Conservation (phyloP, 306 rosid species). For the Trifolium pratense region DNA sequence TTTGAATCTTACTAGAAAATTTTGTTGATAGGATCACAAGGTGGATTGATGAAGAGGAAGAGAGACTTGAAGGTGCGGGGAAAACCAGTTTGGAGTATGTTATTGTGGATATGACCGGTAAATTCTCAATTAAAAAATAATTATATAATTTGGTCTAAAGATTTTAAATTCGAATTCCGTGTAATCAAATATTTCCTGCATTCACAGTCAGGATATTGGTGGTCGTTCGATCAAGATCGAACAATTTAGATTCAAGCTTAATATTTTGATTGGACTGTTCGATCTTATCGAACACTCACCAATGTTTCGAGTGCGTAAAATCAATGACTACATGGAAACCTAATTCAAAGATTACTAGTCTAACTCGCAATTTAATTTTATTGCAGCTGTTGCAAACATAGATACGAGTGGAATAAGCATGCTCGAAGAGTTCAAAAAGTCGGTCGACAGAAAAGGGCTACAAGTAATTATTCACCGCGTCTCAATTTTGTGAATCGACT, state of each 20-base stretch:
- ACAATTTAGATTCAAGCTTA: too few relatives aligned
- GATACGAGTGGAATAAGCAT: constrained; percentile 97
- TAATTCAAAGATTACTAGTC: background rate
- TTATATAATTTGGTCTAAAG: background rate
- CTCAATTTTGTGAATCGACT: background rate
- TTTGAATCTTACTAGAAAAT: constrained; percentile 11
- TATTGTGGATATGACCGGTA: constrained; percentile 81
- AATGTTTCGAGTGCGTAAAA: background rate
- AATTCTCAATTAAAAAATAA: constrained; percentile 19
- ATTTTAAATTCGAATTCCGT: background rate
- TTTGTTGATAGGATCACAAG: constrained; percentile 68
- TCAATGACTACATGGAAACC: background rate
- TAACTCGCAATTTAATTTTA: constrained; percentile 29
- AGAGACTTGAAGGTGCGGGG: constrained; percentile 63
- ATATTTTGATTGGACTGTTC: background rate
- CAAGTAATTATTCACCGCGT: constrained; percentile 51
- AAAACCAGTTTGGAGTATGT: constrained; percentile 71
- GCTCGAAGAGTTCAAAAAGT: constrained; percentile 87
- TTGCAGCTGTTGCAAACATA: constrained; percentile 85
- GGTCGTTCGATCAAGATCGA: background rate
- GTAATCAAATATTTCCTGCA: background rate
- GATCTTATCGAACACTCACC: background rate
- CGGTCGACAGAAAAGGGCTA: constrained; percentile 71
- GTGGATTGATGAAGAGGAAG: constrained; percentile 98
- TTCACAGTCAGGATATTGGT: background rate